Conservation (phyloP, 768 basidiomycete genomes). For the Stropharia rugosoannulata region DNA sequence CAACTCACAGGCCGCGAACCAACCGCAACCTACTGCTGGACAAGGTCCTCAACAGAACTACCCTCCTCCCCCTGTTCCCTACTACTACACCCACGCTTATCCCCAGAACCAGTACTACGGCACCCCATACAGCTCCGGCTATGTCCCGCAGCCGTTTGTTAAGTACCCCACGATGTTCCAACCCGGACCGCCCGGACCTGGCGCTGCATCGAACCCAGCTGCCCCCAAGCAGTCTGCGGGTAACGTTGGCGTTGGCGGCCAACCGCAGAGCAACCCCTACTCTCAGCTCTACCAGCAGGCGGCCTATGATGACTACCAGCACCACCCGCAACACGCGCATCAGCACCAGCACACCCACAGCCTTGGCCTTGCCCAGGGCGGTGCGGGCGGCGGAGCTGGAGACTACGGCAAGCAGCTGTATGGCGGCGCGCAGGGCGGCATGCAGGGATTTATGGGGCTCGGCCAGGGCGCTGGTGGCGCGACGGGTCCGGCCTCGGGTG, state of each 20-base stretch:
- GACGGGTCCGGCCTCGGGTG: conserved; percentile 32
- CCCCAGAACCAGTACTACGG: conserved; percentile 79
- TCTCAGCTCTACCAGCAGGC: conserved; percentile 64
- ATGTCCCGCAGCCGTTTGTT: conserved; percentile 69
- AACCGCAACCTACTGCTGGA: conserved; percentile 57
- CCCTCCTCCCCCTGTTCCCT: conserved; percentile 60
- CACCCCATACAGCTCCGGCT: conserved; percentile 58
- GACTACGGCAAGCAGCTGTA: conserved; percentile 48
- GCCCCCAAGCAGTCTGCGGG: conserved; percentile 64
- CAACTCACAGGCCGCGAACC: conserved; percentile 47
- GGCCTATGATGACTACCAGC: conserved; percentile 46
- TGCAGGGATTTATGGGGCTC: conserved; percentile 73
- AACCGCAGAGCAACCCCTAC: conserved; percentile 57
- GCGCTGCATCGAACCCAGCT: conserved; percentile 56
- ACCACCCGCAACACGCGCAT: conserved; percentile 52
- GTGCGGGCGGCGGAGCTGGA: conserved; percentile 31
- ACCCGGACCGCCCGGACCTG: conserved; percentile 67
- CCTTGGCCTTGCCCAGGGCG: conserved; percentile 41
- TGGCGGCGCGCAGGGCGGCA: conserved; percentile 50
- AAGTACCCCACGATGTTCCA: conserved; percentile 81
- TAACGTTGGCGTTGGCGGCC: conserved; percentile 45
- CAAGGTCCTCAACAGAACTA: conserved; percentile 72
- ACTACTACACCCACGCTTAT: conserved; percentile 67
- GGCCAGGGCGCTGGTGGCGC: conserved; percentile 38
- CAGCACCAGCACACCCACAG: conserved; percentile 47